These are phyloP conservation scores for Phytophthora idaei DNA, from an alignment of 352 stramenopile genomes.

Conservation along the genomic window DNA sequence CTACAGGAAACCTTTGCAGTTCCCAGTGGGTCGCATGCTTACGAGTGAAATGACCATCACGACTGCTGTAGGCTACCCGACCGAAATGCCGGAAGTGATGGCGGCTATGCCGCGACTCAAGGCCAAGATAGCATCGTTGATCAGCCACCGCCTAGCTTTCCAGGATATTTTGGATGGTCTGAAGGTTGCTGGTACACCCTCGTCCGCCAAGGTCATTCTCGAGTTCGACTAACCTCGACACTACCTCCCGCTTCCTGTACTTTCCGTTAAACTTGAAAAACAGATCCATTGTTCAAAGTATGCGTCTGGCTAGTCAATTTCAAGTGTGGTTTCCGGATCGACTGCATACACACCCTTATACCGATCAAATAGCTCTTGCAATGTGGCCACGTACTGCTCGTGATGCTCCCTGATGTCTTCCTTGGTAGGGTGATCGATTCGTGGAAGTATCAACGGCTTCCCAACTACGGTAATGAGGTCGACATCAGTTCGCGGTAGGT, in stretches of 20 bases:
- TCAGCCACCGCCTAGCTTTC: slow-evolving; percentile 34
- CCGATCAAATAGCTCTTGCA: slow-evolving; percentile 85
- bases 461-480: slow-evolving; percentile 90
- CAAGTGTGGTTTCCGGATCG: slow-evolving; percentile 57
- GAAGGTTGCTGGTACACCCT: slow-evolving; percentile 29
- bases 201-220: slow-evolving; percentile 37
- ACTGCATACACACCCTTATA: slow-evolving; percentile 82
- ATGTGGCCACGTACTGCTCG: slow-evolving; percentile 74
- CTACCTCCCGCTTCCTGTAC: background rate
- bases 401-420: slow-evolving; percentile 92
- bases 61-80: slow-evolving; percentile 30
- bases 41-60: slow-evolving; percentile 40
- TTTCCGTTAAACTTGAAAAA: background rate
- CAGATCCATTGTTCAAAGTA: background rate
- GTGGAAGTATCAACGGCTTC: slow-evolving; percentile 82
- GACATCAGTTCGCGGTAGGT: slow-evolving; percentile 77
- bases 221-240: slow-evolving; percentile 22
- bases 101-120: slow-evolving; percentile 29
- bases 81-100: slow-evolving; percentile 32
- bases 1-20: slow-evolving; percentile 26
- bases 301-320: slow-evolving; percentile 26
- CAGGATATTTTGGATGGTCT: slow-evolving; percentile 27
- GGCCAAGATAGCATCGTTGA: slow-evolving; percentile 26
- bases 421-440: slow-evolving; percentile 81
- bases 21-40: slow-evolving; percentile 30